Evolutionary conservation across 805 yeast genomes (phyloP), one percentile per base, ranked within the genome.

Genomic region (Lachancea quebecensis): DNA sequence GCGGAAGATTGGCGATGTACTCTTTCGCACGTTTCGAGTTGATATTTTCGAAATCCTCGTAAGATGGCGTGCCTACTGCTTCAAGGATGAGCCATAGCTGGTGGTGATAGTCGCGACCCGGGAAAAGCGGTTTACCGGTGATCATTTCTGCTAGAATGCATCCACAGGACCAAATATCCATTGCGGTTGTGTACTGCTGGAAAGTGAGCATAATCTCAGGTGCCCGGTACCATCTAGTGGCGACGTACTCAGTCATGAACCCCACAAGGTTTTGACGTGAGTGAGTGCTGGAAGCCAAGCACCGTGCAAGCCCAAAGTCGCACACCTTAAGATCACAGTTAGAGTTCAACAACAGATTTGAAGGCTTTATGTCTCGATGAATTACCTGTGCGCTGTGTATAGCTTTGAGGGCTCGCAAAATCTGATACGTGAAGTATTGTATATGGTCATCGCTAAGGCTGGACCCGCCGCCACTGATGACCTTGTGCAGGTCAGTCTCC

Each of bases 181-280:
- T 81, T 0, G 89, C 86, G 8, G 82, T 78, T 2, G 90, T 76
- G 52, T 85, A 85, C 55, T 81, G 81, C 35, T 85, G 80, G 48
- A 77, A 73, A 1, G 86, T 78, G 25, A 85, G 65, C 91, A 85
- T 85, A 46, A 85, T 82, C 60, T 85, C 93, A 0, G 91, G 91
- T 0, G 91, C 91, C 43, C 93, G 67, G 59, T 85, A 85, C 91
- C 91, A 85, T 54, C 93, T 69, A 8, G 93, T 85, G 2, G 91
- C 91, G 3, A 85, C 93, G 53, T 85, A 85, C 58, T 85, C 91
- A 0, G 91, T 85, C 68, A 84, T 69, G 51, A 75, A 74, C 0
- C 82, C 75, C 32, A 74, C 69, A 48, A 71, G 58, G 38, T 71
- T 69, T 50, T 73, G 75, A 44, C 70, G 59, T 33, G 79, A 72